phyloP scores from a whole-genome alignment of 352 stramenopile genomes.

The Phytophthora niederhauseri region DNA sequence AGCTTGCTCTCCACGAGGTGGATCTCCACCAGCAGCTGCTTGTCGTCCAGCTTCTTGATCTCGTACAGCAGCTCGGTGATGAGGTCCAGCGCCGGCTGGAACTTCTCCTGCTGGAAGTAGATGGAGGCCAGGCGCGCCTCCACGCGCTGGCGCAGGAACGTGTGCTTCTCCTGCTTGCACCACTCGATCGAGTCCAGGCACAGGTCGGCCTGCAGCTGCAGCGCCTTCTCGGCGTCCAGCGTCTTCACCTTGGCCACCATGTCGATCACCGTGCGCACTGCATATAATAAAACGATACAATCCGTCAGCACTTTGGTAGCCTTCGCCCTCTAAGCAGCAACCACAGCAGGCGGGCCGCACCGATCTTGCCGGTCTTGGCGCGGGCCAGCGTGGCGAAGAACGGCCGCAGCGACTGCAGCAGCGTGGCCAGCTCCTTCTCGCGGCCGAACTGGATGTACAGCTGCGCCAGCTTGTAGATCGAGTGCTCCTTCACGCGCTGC shows the following conservation, averaged over 20 bases:
- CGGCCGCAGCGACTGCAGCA: conserved; percentile 88
- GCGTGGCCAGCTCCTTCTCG: conserved; percentile 87
- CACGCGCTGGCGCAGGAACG: conserved; percentile 98
- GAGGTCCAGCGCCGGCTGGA: conserved; percentile 93
- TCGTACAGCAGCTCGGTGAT: conserved; percentile 95
- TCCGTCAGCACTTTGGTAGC: background rate
- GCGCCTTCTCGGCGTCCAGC: conserved; percentile 88
- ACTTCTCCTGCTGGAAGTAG: conserved; percentile 92
- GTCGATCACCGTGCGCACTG: conserved; percentile 97
- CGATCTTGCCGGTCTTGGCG: conserved; percentile 98
- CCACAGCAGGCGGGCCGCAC: conserved; percentile 35
- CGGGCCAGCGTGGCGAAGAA: conserved; percentile 97
- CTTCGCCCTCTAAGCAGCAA: background rate
- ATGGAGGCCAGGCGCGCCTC: conserved; percentile 95
- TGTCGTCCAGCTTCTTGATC: conserved; percentile 99
- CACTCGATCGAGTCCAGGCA: conserved; percentile 96
- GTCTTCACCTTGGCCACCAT: conserved; percentile 94
- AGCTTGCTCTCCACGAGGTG: conserved; percentile 98
- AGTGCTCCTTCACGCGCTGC: conserved; percentile 94
- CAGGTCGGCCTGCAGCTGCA: conserved; percentile 95
- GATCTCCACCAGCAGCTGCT: conserved; percentile 99
- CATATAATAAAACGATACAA: too few relatives aligned
- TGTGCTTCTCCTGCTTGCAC: conserved; percentile 95
- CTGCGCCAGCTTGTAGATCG: conserved; percentile 95
- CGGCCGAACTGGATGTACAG: conserved; percentile 90